Evolutionary conservation across 305 asterid species (phyloP).

Genomic region (Ilex paraguariensis): DNA sequence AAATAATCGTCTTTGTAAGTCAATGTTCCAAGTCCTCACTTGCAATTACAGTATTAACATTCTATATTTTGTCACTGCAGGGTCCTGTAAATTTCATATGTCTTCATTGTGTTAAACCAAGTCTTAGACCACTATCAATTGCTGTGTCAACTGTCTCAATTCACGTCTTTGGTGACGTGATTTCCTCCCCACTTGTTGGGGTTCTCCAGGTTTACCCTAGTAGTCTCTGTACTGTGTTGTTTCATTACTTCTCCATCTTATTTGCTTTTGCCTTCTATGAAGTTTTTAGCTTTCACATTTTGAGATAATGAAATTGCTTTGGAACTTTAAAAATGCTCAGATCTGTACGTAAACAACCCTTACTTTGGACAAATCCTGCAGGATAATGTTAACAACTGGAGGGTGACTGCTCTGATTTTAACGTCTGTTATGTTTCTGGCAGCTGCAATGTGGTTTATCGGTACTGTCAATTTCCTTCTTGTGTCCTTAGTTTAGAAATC

Average conservation of each 20-base stretch:
- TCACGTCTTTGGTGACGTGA: conserved; percentile 93
- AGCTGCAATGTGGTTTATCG: conserved; percentile 76
- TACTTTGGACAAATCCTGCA: conserved; percentile 20
- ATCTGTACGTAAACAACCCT: no score
- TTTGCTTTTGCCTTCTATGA: no score
- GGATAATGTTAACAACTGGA: conserved; percentile 84
- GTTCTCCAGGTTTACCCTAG: conserved; percentile 67
- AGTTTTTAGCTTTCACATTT: no score
- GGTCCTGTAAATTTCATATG: conserved; percentile 93
- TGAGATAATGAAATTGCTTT: no score
- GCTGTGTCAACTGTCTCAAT: conserved; percentile 90
- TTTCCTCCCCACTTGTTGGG: conserved; percentile 94
- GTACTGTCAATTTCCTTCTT: conserved; percentile 17
- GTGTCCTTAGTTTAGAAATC: no score
- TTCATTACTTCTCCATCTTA: neutral
- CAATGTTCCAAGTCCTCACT: no score
- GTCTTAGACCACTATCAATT: conserved; percentile 83
- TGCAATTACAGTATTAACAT: neutral
- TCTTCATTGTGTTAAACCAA: conserved; percentile 82
- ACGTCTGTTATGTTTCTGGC: conserved; percentile 74
- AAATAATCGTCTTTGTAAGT: no score
- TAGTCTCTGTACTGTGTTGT: neutral
- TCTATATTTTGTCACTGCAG: conserved; percentile 27
- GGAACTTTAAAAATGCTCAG: no score
- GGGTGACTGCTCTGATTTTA: conserved; percentile 63